Evolutionary conservation across 2,329 filamentous ascomycete genomes (phyloP), one percentile per base, ranked within the genome.

Genomic region (Hymenotorrendiella dingleyae): DNA sequence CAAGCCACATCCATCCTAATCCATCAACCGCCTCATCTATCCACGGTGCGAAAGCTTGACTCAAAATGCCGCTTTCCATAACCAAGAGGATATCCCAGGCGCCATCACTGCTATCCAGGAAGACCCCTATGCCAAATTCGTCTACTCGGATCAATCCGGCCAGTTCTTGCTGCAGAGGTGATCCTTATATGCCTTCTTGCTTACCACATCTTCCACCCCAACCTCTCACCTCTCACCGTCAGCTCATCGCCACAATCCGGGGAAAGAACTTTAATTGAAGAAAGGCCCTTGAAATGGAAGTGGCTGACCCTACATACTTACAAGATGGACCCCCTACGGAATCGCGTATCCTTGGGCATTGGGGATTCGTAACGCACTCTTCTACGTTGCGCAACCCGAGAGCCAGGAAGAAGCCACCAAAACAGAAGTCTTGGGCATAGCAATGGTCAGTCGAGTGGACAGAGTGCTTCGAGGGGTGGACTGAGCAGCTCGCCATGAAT

Each of bases 311-410:
- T 12, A 54, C 42, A 12, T 17, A 21, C 22, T 32, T 33, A 9
- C 39, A 42, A 52, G 39, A 16, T 42, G 32, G 36, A 45, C 21
- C 35, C 47, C 14, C 36, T 38, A 20, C 42, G 49, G 26, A 50
- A 50, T 39, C 42, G 49, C 14, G 50, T 57, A 4, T 58, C 55
- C 26, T 44, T 59, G 16, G 72, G 70, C 2, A 74, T 83, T 2
- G 78, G 82, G 83, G 20, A 83, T 87, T 60, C 70, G 73, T 40
- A 79, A 83, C 57, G 80, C 75, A 40, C 72, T 84, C 27, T 84
- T 86, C 64, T 76, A 83, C 52, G 79, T 86, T 45, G 80, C 80
- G 8, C 84, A 80, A 62, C n/a, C n/a, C n/a, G 77, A 83, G 54
- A 65, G 70, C 4, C 65, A 68, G 0, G 38, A 42, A 17, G 48